Base-by-base conservation (phyloP, 2,329 filamentous ascomycete species). In the Xylariaceae sp. region DNA sequence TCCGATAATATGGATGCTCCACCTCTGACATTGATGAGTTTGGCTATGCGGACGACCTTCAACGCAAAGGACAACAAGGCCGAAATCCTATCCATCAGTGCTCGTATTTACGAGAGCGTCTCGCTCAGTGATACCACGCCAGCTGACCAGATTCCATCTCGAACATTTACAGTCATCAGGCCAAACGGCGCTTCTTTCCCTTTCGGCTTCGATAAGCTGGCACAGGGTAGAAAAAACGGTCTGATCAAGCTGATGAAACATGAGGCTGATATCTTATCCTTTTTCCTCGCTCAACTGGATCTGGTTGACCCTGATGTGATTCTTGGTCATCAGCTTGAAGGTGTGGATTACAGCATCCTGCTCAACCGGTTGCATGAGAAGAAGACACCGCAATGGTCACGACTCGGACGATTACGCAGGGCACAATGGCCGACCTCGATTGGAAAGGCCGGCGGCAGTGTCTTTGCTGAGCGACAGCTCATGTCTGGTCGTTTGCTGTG, bases 31-130 rank as follows among this genome's bases (percentile, higher is more conserved):
- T 70, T 98, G n/a, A 96, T 98, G 92, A 96, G 90, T 66, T 71
- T 98, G 51, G 83, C 90, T 6, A 76, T 98, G 60, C 82, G 93
- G 42, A 97, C 91, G 1, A 82, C 84, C 6, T 88, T 95, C 67
- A 96, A 97, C 57, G 77, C 83, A 29, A 92, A 89, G 63, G 88
- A 90, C 44, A 98, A 97, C 70, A 97, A 94, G 70, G 92, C 96
- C 62, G 93, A 98, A 66, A 91, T 98, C 38, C 72, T 98, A 10
- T 82, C 93, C 48, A 88, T 93, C 47, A 96, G 90, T 66, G 88
- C 89, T 27, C 83, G 94, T 57, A 83, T 97, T 23, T 98, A 97
- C 65, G 89, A 95, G 55, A 90, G 94, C 62, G 77, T 98, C 14
- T 86, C 83, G 5, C 76, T 98, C 22, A 87, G 79, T 35, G 91